Conservation (phyloP, 345 rosid species). For the Gossypium herbaceum region DNA sequence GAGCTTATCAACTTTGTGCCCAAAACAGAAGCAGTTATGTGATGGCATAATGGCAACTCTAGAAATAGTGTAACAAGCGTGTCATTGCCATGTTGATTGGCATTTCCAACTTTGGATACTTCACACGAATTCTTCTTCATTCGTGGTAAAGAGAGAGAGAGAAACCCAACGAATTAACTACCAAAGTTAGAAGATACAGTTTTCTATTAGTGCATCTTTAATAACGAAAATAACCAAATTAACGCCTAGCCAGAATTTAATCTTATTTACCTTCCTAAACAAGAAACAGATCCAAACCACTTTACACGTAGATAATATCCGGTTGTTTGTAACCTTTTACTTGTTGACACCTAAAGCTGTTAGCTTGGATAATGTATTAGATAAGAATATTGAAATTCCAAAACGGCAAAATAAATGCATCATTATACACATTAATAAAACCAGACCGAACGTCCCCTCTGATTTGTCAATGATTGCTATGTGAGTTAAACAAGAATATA, state of each 20-base stretch:
- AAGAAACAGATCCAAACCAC: not conserved
- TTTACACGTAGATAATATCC: not conserved
- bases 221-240: not conserved
- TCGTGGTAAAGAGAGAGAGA: not conserved
- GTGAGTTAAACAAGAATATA: not conserved
- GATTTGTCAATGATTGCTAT: not conserved
- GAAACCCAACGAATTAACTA: not conserved
- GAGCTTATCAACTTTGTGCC: not conserved
- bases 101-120: not conserved
- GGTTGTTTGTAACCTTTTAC: not conserved
- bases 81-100: not conserved
- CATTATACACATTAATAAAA: not conserved
- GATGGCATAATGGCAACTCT: not conserved
- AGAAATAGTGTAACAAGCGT: not conserved
- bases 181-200: not conserved
- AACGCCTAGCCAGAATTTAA: not conserved
- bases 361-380: not conserved
- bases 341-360: not conserved
- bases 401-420: not conserved
- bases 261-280: constrained; percentile 10
- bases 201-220: not conserved
- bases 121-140: not conserved
- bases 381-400: not conserved
- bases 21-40: constrained; percentile 1
- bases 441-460: not conserved